Evolutionary conservation across 805 yeast species (phyloP).

Genomic region (Metschnikowia hibisci): DNA sequence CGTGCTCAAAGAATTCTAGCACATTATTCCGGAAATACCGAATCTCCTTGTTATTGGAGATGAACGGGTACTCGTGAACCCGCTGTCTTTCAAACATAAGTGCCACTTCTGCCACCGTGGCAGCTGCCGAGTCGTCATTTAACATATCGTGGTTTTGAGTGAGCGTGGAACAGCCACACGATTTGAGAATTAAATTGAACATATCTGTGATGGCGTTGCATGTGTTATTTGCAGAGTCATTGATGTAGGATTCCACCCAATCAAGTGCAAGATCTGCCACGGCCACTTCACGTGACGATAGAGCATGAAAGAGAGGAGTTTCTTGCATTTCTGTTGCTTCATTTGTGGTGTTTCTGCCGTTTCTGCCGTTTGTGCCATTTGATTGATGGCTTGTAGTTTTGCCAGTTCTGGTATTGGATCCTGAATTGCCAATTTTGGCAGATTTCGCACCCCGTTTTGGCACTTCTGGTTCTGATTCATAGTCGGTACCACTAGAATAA

Average conservation of each 20-base stretch:
- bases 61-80: slow-evolving; percentile 66
- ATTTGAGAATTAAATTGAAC: slow-evolving; percentile 63
- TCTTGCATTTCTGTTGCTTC: slow-evolving; percentile 22
- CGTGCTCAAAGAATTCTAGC: slow-evolving; percentile 49
- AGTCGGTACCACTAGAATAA: slow-evolving; percentile 1
- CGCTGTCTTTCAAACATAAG: slow-evolving; percentile 56
- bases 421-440: neutral
- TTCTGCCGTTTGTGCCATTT: neutral
- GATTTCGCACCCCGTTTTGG: no score
- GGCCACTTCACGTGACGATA: slow-evolving; percentile 30
- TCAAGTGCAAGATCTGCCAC: slow-evolving; percentile 35
- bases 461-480: neutral
- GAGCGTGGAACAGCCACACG: slow-evolving; percentile 66
- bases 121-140: slow-evolving; percentile 64
- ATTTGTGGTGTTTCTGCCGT: neutral
- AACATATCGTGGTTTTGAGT: slow-evolving; percentile 73
- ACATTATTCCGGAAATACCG: slow-evolving; percentile 49
- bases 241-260: slow-evolving; percentile 33
- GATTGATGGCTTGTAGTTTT: neutral
- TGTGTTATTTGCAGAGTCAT: slow-evolving; percentile 17
- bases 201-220: slow-evolving; percentile 51
- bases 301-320: slow-evolving; percentile 27
- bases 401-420: neutral
- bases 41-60: slow-evolving; percentile 45
- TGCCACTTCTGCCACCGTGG: slow-evolving; percentile 71